These are phyloP conservation scores for Microbotryum violaceum DNA, from an alignment of 1,284 basidiomycete species.

Conservation along the genomic window DNA sequence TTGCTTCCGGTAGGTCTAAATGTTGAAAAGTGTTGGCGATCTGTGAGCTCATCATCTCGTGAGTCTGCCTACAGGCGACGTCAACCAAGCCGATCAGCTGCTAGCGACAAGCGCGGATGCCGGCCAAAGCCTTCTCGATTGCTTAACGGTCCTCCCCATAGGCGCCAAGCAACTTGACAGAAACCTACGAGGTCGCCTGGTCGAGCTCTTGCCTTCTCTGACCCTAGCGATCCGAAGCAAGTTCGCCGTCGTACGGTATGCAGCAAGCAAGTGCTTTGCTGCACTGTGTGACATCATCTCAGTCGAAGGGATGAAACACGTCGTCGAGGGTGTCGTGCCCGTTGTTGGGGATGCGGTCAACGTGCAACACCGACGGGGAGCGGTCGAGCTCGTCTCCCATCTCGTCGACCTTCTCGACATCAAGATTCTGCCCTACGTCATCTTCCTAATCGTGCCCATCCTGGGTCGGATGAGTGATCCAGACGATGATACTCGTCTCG, in stretches of 20 bases:
- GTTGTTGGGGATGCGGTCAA: slow-evolving; percentile 70
- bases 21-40: neutral
- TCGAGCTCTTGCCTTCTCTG: slow-evolving; percentile 67
- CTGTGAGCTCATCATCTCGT: neutral
- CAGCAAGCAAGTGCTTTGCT: slow-evolving; percentile 77
- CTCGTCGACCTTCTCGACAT: slow-evolving; percentile 87
- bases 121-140: slow-evolving; percentile 90
- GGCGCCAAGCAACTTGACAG: slow-evolving; percentile 68
- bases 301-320: slow-evolving; percentile 73
- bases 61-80: slow-evolving; percentile 31
- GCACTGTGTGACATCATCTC: slow-evolving; percentile 81
- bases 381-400: slow-evolving; percentile 81
- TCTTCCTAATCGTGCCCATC: slow-evolving; percentile 93
- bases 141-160: slow-evolving; percentile 79
- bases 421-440: slow-evolving; percentile 91
- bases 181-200: slow-evolving; percentile 60
- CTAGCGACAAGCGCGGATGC: slow-evolving; percentile 28
- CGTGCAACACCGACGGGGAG: slow-evolving; percentile 77
- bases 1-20: slow-evolving; percentile 50
- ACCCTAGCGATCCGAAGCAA: slow-evolving; percentile 68
- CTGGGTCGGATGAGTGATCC: slow-evolving; percentile 95
- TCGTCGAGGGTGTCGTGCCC: slow-evolving; percentile 80
- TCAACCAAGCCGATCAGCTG: slow-evolving; percentile 45
- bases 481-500: slow-evolving; percentile 81
- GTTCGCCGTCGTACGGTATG: slow-evolving; percentile 81